These are phyloP conservation scores for Aspergillus aculeatus DNA, from an alignment of 2,329 filamentous ascomycete species.

Conservation along the genomic window DNA sequence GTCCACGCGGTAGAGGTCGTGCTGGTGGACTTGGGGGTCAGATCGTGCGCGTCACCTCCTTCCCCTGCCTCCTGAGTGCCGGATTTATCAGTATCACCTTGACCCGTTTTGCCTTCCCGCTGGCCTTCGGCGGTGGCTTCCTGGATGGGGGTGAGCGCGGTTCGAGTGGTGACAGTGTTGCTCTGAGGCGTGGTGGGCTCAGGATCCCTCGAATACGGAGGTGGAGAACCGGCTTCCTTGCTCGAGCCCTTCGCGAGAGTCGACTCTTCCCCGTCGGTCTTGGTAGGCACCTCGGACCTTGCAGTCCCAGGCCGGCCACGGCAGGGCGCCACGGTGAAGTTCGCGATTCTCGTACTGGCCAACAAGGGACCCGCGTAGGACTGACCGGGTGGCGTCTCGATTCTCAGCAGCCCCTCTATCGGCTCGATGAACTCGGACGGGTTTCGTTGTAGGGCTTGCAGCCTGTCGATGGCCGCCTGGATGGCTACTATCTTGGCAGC, in stretches of 20 bases:
- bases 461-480: background rate
- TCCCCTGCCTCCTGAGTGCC: background rate
- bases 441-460: background rate
- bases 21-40: slow-evolving; percentile 13
- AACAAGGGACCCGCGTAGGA: too few species aligned
- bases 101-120: background rate
- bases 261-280: background rate
- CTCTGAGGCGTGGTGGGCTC: background rate
- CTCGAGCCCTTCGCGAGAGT: background rate
- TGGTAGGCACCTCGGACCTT: too few species aligned
- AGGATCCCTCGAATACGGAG: background rate
- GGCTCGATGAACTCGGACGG: background rate
- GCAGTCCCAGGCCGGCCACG: too few species aligned
- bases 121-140: background rate
- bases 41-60: background rate
- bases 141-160: background rate
- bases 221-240: background rate
- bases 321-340: too few species aligned
- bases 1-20: slow-evolving; percentile 14
- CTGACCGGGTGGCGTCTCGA: too few species aligned
- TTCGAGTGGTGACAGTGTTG: background rate
- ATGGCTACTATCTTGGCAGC: background rate
- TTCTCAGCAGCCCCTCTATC: too few species aligned
- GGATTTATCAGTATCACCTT: background rate
- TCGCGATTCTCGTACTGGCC: too few species aligned